phyloP scores from a whole-genome alignment of 768 basidiomycete genomes.

The Tylopilus cervinicoccineus region DNA sequence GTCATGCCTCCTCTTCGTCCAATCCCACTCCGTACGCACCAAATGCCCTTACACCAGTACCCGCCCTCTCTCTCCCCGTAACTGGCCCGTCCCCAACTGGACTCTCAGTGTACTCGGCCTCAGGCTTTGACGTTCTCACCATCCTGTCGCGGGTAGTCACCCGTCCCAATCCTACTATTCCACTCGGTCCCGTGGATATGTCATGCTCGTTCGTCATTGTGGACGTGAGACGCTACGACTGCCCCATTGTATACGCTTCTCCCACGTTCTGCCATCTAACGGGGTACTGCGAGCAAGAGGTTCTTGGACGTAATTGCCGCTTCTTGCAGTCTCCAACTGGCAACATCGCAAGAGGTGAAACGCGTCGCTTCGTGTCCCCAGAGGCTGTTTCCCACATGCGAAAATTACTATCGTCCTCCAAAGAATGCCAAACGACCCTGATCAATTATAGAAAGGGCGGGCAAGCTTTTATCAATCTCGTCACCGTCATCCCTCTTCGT shows the following conservation, averaged over 20 bases:
- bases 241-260: conserved; percentile 88
- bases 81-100: conserved; percentile 30
- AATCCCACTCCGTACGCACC: conserved; percentile 2
- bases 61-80: conserved; percentile 5
- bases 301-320: conserved; percentile 87
- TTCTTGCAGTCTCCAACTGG: conserved; percentile 82
- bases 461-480: conserved; percentile 83
- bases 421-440: conserved; percentile 85
- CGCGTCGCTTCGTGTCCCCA: conserved; percentile 58
- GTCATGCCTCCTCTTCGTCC: conserved; percentile 4
- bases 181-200: conserved; percentile 88
- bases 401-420: conserved; percentile 61
- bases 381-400: conserved; percentile 64
- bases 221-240: conserved; percentile 77
- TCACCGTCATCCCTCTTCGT: conserved; percentile 83
- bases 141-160: conserved; percentile 74
- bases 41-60: neutral
- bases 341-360: conserved; percentile 46
- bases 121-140: conserved; percentile 87
- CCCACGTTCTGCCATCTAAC: conserved; percentile 78
- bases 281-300: conserved; percentile 69
- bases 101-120: conserved; percentile 77
- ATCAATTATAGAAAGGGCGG: conserved; percentile 89
- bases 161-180: conserved; percentile 68
- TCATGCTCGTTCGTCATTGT: conserved; percentile 90